A percentile compares a stretch with the other conserved stretches of the same genome.
phyloP scores from a whole-genome alignment of 2,329 filamentous ascomycete species.

The Aspergillus aculeatus region DNA sequence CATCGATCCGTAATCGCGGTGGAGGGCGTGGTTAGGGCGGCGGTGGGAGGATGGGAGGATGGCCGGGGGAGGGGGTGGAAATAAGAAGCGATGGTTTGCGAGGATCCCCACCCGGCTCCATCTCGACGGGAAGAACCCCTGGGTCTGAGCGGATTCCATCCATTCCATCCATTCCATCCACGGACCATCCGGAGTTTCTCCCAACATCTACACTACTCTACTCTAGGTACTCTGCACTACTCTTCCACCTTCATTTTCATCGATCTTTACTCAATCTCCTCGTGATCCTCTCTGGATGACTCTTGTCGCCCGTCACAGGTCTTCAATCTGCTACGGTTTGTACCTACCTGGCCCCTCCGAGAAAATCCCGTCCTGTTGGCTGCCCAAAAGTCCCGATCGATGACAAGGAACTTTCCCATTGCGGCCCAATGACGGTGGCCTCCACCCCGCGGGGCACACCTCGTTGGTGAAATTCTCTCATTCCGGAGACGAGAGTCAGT shows the following conservation, averaged over 20 bases:
- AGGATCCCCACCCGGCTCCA: not conserved
- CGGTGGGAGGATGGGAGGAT: not conserved
- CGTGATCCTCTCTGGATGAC: not conserved
- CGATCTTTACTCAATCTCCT: not conserved
- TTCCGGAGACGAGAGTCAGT: constrained; percentile 1
- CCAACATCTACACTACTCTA: not conserved
- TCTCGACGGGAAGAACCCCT: constrained; percentile 7
- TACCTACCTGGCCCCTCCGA: constrained; percentile 7
- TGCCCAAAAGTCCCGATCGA: constrained; percentile 17
- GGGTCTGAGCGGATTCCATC: constrained; percentile 6
- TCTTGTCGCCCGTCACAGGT: not conserved
- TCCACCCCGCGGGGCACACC: constrained; percentile 11
- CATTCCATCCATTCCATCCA: not conserved
- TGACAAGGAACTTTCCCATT: constrained; percentile 6
- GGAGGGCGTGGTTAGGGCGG: too few relatives aligned
- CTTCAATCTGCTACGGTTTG: constrained; percentile 1
- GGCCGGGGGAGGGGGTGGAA: constrained; percentile 2
- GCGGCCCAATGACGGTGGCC: constrained; percentile 19
- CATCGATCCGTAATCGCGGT: too few relatives aligned
- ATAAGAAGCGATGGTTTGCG: not conserved
- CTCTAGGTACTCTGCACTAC: not conserved
- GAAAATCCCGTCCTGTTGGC: constrained; percentile 12
- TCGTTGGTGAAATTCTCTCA: constrained; percentile 12
- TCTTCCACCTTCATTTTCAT: not conserved
- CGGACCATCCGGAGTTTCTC: not conserved